Conservation (phyloP, 495 filamentous ascomycete species). For the Parachaetomium inaequale region DNA sequence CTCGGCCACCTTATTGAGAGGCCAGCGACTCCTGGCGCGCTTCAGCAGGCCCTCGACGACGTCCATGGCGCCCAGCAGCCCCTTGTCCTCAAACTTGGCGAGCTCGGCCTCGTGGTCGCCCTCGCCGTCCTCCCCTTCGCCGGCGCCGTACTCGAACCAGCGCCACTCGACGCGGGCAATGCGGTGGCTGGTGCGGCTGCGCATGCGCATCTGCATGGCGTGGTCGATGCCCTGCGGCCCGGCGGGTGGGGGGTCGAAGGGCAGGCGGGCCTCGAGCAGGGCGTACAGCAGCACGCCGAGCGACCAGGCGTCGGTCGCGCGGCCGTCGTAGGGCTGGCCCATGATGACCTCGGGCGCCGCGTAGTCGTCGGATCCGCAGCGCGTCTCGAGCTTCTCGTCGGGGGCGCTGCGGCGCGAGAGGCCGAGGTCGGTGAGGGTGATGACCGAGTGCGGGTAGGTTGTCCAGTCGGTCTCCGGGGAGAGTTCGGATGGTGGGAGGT, state of each 20-base stretch:
- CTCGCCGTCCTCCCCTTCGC: constrained; percentile 46
- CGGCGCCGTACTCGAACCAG: constrained; percentile 78
- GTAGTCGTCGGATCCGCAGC: constrained; percentile 95
- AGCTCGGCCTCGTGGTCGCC: constrained; percentile 47
- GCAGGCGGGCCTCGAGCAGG: constrained; percentile 83
- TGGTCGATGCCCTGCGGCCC: constrained; percentile 69
- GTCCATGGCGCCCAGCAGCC: constrained; percentile 67
- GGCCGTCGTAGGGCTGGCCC: constrained; percentile 91
- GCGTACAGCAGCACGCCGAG: constrained; percentile 91
- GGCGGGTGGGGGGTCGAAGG: constrained; percentile 82
- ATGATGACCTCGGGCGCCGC: constrained; percentile 94
- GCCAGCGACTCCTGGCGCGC: constrained; percentile 70
- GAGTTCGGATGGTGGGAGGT: constrained; percentile 58
- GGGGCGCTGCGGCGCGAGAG: constrained; percentile 78
- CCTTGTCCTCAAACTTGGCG: constrained; percentile 52
- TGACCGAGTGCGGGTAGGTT: constrained; percentile 70
- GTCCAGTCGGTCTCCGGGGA: constrained; percentile 55
- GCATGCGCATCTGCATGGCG: constrained; percentile 51
- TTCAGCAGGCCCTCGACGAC: constrained; percentile 80
- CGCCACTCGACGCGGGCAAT: constrained; percentile 93
- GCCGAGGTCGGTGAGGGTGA: constrained; percentile 88
- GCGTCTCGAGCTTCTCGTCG: constrained; percentile 76
- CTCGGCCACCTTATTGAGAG: constrained; percentile 63
- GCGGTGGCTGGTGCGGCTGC: constrained; percentile 78
- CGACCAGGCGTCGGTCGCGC: constrained; percentile 90